Evolutionary conservation across 202 grass and related monocot species (phyloP).

Genomic region (Musa balbisiana): DNA sequence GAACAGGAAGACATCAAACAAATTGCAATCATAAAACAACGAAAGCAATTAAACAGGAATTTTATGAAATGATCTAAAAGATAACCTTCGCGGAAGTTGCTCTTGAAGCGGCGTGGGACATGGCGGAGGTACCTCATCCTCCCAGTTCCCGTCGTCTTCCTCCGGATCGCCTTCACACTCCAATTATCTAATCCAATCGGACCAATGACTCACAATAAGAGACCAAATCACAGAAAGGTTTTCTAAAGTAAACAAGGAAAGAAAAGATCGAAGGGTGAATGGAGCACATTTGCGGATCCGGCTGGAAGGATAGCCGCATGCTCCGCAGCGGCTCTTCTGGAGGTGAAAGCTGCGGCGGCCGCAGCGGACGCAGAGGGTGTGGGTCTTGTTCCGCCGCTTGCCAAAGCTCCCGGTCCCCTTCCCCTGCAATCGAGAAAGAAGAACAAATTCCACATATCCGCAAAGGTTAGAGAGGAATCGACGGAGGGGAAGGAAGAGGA

Average conservation of each 20-base stretch:
- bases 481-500: too few species aligned
- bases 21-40: neutral
- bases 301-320: conserved; percentile 1
- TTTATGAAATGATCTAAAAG: neutral
- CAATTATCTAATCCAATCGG: conserved; percentile 3
- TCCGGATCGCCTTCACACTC: conserved; percentile 9
- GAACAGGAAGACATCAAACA: neutral
- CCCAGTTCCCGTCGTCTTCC: conserved; percentile 13
- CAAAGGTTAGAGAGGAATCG: neutral
- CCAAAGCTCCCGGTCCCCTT: conserved; percentile 12
- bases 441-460: neutral
- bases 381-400: conserved; percentile 5
- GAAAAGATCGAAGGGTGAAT: neutral
- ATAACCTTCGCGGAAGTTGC: conserved; percentile 4
- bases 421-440: neutral
- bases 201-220: neutral
- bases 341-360: conserved; percentile 19
- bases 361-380: conserved; percentile 9
- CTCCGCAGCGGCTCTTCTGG: conserved; percentile 14
- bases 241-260: neutral
- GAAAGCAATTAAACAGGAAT: neutral
- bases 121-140: conserved; percentile 8
- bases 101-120: conserved; percentile 8
- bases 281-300: conserved; percentile 5
- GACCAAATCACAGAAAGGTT: neutral